phyloP scores from a whole-genome alignment of 192 early-diverging fungal genomes.

The Umbelopsis isabellina region DNA sequence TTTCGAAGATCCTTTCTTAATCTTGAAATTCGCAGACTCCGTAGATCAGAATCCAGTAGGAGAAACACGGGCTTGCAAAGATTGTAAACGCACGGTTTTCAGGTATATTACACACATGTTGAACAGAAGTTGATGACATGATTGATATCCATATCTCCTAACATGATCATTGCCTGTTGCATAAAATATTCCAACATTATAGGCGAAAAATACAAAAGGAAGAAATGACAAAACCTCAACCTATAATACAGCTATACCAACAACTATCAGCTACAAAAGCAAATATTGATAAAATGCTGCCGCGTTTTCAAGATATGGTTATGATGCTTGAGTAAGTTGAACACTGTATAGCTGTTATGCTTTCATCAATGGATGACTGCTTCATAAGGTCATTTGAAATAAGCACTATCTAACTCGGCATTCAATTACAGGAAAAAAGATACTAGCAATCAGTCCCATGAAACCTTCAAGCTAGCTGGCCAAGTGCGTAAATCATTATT shows the following conservation, averaged over 20 bases:
- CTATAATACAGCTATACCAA: conserved; percentile 46
- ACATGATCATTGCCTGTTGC: not conserved
- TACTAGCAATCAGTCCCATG: conserved; percentile 49
- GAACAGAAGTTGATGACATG: not conserved
- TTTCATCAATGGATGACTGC: no score
- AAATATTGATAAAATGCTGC: conserved; percentile 56
- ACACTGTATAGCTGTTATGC: not conserved
- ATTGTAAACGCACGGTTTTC: conserved; percentile 61
- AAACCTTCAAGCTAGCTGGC: conserved; percentile 61
- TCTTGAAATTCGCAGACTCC: conserved; percentile 8
- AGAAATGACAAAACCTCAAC: conserved; percentile 37
- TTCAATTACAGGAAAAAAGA: conserved; percentile 40
- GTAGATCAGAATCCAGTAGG: conserved; percentile 52
- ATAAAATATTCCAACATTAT: not conserved
- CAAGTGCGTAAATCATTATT: conserved; percentile 66
- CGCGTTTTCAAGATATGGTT: conserved; percentile 62
- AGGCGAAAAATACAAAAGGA: conserved; percentile 50
- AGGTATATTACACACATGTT: conserved; percentile 35
- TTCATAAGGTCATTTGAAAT: not conserved
- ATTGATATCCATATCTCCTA: not conserved
- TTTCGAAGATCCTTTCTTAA: not conserved
- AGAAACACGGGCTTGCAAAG: conserved; percentile 58
- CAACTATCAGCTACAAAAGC: conserved; percentile 39
- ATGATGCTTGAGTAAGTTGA: conserved; percentile 51
- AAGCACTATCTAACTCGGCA: not conserved